Conservation (phyloP, 2,329 filamentous ascomycete genomes). For the Talaromyces sp. region DNA sequence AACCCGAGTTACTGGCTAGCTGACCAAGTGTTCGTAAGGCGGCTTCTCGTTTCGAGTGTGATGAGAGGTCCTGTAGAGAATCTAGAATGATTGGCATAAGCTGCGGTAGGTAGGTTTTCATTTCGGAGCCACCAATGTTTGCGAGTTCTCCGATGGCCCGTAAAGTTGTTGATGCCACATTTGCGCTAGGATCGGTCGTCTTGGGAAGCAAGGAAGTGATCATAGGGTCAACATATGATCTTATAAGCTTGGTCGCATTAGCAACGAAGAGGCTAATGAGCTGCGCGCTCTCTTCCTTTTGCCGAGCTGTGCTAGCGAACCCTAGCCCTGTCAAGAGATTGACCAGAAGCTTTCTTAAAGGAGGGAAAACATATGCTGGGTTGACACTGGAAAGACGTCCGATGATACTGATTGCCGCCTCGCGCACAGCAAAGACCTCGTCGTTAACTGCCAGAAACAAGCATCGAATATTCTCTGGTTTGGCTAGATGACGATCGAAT, state of each 20-base stretch:
- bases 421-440: constrained; percentile 85
- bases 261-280: constrained; percentile 88
- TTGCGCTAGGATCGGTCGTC: constrained; percentile 76
- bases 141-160: constrained; percentile 93
- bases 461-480: constrained; percentile 94
- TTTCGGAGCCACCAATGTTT: constrained; percentile 88
- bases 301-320: constrained; percentile 88
- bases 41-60: constrained; percentile 83
- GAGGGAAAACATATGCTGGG: constrained; percentile 95
- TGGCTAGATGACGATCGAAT: constrained; percentile 94
- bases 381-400: constrained; percentile 87
- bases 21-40: constrained; percentile 88
- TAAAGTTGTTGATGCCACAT: constrained; percentile 90
- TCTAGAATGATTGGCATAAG: constrained; percentile 95
- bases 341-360: constrained; percentile 87
- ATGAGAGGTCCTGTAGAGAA: constrained; percentile 89
- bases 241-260: constrained; percentile 88
- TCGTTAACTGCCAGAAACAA: constrained; percentile 95
- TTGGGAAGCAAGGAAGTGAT: constrained; percentile 92
- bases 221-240: constrained; percentile 96
- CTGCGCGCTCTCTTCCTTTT: constrained; percentile 94
- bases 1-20: constrained; percentile 91
- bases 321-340: constrained; percentile 95
- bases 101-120: constrained; percentile 84
- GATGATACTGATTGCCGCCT: constrained; percentile 94